Base-by-base conservation (phyloP, 2,329 filamentous ascomycete species). In the Rhynchosporium graminicola region DNA sequence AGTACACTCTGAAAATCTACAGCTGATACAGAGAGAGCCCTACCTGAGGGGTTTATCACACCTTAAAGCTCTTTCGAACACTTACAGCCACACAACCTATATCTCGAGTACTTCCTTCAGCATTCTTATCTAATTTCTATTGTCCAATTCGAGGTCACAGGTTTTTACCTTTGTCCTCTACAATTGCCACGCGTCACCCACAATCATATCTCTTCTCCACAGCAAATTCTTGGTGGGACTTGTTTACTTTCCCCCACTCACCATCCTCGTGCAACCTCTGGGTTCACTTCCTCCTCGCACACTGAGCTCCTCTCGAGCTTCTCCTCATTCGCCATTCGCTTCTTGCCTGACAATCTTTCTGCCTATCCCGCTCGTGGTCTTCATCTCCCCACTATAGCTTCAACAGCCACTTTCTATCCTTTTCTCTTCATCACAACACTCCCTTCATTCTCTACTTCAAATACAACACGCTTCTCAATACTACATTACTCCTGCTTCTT, bases 371-470 rank as follows among this genome's bases (percentile, higher is more conserved):
- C 20, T 28, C 33, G 5, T 10, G 7, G 36, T 38, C 50, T 38
- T 36, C 31, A 8, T 9, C 29, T 54, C 38, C 36, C 51, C 20
- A 42, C 38, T 29, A 42, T 28, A 10, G 7, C 51, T 12, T 20
- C 51, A 54, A 46, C 43, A 46, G 3, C 38, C 51, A 54, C 36
- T 10, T n/a, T 54, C 33, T 29, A n/a, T n/a, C 36, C 51, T 28
- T 38, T 12, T 20, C 20, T 54, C 36, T n/a, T 33, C 47, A 33
- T 29, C 51, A 29, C 51, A 54, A 42, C 36, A 42, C 36, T 29
- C 26, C 7, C 46, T 48, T 10, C 51, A 13, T 7, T 13, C 51
- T 15, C 33, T 46, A 6, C 43, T n/a, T 29, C 33, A 33, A 42
- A n/a, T 33, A 13, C 20, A 42, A 54, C 31, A 31, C 36, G 38